A percentile compares a stretch with the other conserved stretches of the same genome.
phyloP scores from a whole-genome alignment of 2,329 filamentous ascomycete genomes.

The Fusarium camptoceras region DNA sequence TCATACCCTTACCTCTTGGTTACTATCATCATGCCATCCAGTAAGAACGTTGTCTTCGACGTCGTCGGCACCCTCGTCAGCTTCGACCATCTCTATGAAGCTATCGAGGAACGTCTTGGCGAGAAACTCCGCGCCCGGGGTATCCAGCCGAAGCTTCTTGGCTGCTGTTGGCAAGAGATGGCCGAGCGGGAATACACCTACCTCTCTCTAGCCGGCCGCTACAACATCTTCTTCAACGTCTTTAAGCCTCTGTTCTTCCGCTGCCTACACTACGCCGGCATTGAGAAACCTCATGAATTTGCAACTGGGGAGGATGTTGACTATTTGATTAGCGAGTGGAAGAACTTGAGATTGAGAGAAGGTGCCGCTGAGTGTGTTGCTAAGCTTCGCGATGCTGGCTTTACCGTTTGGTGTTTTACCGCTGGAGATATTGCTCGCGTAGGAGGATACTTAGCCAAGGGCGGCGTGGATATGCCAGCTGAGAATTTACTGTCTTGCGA shows the following conservation, averaged over 20 bases:
- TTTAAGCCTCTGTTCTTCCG: constrained; percentile 2
- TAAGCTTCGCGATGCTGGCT: neutral
- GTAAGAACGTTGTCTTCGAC: constrained; percentile 3
- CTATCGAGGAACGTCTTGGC: neutral
- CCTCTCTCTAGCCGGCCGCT: neutral
- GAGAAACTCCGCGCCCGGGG: neutral
- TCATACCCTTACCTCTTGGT: neutral
- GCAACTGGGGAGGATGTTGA: neutral
- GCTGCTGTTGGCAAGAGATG: neutral
- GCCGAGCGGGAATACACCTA: neutral
- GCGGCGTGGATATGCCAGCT: neutral
- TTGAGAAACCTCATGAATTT: neutral
- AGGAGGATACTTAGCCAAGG: neutral
- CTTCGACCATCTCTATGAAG: neutral
- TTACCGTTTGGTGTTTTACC: neutral
- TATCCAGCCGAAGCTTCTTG: neutral
- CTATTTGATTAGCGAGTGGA: neutral
- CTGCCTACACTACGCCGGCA: neutral
- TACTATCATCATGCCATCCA: neutral
- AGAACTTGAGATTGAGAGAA: neutral
- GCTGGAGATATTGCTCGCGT: constrained; percentile 1
- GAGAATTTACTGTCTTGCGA: neutral
- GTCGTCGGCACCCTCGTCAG: constrained; percentile 1
- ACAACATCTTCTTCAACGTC: neutral
- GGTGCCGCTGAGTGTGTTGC: neutral